Evolutionary conservation across 1,139 yeast genomes (phyloP).

Genomic region (Hyphopichia buzzinii): DNA sequence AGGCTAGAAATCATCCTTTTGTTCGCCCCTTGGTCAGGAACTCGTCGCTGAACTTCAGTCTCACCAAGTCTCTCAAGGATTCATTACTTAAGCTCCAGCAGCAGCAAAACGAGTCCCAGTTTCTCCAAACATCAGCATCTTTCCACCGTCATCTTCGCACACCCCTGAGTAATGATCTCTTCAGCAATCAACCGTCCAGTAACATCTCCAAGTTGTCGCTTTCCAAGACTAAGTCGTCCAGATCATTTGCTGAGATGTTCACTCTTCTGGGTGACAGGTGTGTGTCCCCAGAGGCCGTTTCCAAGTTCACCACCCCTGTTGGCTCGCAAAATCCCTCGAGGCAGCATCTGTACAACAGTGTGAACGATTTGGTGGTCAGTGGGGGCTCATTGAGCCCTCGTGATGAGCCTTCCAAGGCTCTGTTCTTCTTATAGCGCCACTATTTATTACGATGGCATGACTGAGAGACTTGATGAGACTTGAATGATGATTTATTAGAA

Average conservation of each 20-base stretch:
- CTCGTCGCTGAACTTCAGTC: constrained; percentile 8
- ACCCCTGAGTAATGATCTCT: not conserved
- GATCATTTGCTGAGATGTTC: constrained; percentile 16
- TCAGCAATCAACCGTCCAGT: constrained; percentile 1
- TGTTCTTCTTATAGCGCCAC: not conserved
- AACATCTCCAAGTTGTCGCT: constrained; percentile 8
- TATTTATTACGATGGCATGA: too few species aligned
- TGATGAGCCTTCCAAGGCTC: not conserved
- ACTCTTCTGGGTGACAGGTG: constrained; percentile 30
- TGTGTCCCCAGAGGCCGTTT: constrained; percentile 27
- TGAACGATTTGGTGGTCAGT: not conserved
- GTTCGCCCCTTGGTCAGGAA: constrained; percentile 3
- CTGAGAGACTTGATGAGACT: too few species aligned
- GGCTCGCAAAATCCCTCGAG: constrained; percentile 13
- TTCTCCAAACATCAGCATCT: not conserved
- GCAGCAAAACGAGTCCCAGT: not conserved
- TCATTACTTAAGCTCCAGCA: constrained; percentile 4
- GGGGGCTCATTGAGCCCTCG: not conserved
- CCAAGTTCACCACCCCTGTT: constrained; percentile 27
- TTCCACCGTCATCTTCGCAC: not conserved
- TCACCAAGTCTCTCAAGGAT: constrained; percentile 7
- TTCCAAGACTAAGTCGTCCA: constrained; percentile 13
- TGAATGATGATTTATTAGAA: too few species aligned
- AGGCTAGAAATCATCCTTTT: constrained; percentile 52
- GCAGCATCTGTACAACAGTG: constrained; percentile 10